Evolutionary conservation across 306 rosid genomes (phyloP), one percentile per base, ranked within the genome.

Genomic region (Sophora flavescens): DNA sequence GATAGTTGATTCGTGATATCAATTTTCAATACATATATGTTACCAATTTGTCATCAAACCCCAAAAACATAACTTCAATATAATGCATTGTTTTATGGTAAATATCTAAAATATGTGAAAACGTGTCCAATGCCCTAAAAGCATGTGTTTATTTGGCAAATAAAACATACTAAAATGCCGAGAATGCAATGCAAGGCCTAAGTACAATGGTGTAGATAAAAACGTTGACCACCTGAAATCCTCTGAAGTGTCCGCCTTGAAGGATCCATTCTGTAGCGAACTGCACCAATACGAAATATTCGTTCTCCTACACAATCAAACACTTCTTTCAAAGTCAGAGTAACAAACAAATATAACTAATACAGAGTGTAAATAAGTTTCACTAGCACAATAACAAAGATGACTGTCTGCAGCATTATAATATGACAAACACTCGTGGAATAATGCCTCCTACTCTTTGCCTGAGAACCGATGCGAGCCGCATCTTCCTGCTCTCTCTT

Each of bases 241-340:
- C 95, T 89, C 79, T 91, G 89, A 76, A 93, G 96, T 53, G 96
- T 89, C 84, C 87, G 86, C 86, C 89, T 89, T 15, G 98, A 89
- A 77, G 95, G 85, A 81, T 93, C 96, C 98, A 93, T 91, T 83
- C 80, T 88, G 82, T 91, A 89, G 11, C 91, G 93, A 76, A 86
- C 82, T 61, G 82, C 82, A 35, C 91, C 96, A 86, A 91, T 59
- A 28, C 96, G 96, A 72, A 91, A 93, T 82, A 91, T 88, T 6
- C 91, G 86, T 76, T 86, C 93, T 80, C 94, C 93, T 93, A 85
- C 85, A 85, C 74, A 80, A 78, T 74, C 66, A 79, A 82, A 64
- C 76, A 22, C 77, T 83, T 64, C 72, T 65, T 75, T 47, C 70
- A 79, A 81, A 63, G 72, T 82, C 78, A 82, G 76, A 82, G 68